Evolutionary conservation across 495 filamentous ascomycete species (phyloP), one percentile per base, ranked within the genome.

Genomic region (Aspergillus avenaceus): DNA sequence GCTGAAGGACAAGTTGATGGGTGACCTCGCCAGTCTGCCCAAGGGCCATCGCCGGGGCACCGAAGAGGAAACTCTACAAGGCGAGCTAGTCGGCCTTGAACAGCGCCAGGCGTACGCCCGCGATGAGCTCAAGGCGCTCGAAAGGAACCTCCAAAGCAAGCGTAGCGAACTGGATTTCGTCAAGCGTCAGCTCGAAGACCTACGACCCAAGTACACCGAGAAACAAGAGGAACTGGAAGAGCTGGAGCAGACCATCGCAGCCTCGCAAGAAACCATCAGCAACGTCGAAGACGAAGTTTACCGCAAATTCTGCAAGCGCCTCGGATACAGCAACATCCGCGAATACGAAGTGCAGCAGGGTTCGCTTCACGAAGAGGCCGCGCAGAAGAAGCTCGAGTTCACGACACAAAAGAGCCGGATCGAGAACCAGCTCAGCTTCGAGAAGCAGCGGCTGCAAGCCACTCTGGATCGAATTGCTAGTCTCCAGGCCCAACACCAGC

Each of bases 341-440:
- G 85, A 86, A 28, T 99, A 97, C 59, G 90, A 97, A 65, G 85
- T 84, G 6, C 91, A 95, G 50, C 93, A 97, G 64, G 93, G 93
- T 27, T 88, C 84, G 12, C 63, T 92, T 41, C 91, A 97, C 59
- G 87, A 95, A 65, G 91, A 97, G 59, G 85, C 84, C 31, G 83
- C 85, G 2, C 83, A 91, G 65, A 93, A 91, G 70, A 88, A 87
- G 48, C 81, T 89, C 19, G 85, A 90, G 50, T 97, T 95, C 58
- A 85, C 81, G 22, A 82, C 84, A 12, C 93, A 97, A 63, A 92
- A 84, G 67, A 85, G 84, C 52, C 81, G 80, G 41, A 78, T 99
- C 28, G 78, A 92, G 59, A 90, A 83, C 60, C 84, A 85, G 54
- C 72, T 96, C 36, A 82, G 72, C 46, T 96, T 90, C 66, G 88